These are phyloP conservation scores for Chaetomium sp. DNA, from an alignment of 2,329 filamentous ascomycete species.

Conservation along the genomic window DNA sequence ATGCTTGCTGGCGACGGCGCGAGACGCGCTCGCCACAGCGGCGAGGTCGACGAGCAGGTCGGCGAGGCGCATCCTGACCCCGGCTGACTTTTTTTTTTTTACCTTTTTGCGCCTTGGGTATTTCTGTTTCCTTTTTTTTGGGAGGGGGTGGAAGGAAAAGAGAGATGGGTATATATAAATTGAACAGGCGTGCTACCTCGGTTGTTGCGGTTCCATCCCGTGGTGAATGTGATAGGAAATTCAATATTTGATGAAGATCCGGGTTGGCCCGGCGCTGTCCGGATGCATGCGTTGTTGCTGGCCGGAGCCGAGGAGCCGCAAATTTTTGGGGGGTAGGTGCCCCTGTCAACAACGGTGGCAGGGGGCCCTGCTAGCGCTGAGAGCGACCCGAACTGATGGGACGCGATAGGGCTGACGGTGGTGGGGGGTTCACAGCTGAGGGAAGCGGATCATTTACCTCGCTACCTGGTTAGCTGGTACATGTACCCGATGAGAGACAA, in stretches of 20 bases:
- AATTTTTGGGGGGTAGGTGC: slow-evolving; percentile 23
- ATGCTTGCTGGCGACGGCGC: slow-evolving; percentile 66
- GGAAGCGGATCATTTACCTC: not conserved
- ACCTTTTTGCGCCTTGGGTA: not conserved
- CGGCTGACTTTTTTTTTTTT: not conserved
- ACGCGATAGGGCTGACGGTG: slow-evolving; percentile 15
- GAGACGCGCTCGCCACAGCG: slow-evolving; percentile 69
- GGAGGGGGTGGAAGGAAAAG: not conserved
- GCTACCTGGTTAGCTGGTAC: not conserved
- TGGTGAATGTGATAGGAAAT: not conserved
- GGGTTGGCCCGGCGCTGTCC: not conserved
- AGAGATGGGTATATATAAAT: not conserved
- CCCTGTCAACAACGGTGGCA: slow-evolving; percentile 13
- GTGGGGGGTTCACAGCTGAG: not conserved
- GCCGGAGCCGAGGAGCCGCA: slow-evolving; percentile 13
- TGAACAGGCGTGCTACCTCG: not conserved
- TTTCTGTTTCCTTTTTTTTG: not conserved
- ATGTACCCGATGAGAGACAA: not conserved
- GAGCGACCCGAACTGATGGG: slow-evolving; percentile 22
- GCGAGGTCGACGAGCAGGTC: slow-evolving; percentile 70
- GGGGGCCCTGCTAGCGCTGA: slow-evolving; percentile 28
- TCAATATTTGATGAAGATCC: not conserved
- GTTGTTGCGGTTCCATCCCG: slow-evolving; percentile 1
- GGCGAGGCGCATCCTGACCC: slow-evolving; percentile 61
- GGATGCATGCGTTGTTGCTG: not conserved